These are phyloP conservation scores for Colletotrichum graminicola DNA, from an alignment of 2,329 filamentous ascomycete species.

Conservation along the genomic window DNA sequence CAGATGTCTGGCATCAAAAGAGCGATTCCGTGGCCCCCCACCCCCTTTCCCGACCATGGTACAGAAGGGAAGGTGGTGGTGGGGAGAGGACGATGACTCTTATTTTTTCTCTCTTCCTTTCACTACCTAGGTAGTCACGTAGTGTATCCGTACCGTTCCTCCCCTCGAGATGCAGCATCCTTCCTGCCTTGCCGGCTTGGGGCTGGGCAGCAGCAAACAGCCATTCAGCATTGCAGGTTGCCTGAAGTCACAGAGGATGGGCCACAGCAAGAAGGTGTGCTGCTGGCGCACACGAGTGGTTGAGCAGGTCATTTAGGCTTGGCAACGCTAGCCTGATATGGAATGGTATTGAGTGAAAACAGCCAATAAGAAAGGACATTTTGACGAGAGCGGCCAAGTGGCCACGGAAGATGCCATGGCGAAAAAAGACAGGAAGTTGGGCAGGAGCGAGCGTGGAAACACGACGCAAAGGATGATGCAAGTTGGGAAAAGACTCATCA, in stretches of 20 bases:
- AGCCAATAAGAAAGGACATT: slow-evolving; percentile 16
- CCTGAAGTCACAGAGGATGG: slow-evolving; percentile 30
- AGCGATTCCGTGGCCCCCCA: slow-evolving; percentile 6
- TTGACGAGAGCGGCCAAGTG: slow-evolving; percentile 27
- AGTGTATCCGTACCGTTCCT: slow-evolving; percentile 8
- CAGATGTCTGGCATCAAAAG: background rate
- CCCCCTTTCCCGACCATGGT: background rate
- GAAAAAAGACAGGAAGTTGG: slow-evolving; percentile 22
- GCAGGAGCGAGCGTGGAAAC: background rate
- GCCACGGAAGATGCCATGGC: slow-evolving; percentile 31
- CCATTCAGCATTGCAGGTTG: slow-evolving; percentile 30
- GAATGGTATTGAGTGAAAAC: background rate
- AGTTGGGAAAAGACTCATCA: slow-evolving; percentile 21
- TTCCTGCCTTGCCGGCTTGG: slow-evolving; percentile 33
- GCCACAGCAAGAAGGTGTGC: slow-evolving; percentile 33
- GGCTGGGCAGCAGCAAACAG: slow-evolving; percentile 41
- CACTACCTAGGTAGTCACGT: background rate
- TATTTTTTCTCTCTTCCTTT: slow-evolving; percentile 3
- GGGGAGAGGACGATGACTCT: slow-evolving; percentile 18
- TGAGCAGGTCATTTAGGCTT: slow-evolving; percentile 27
- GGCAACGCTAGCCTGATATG: background rate
- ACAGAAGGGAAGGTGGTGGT: background rate
- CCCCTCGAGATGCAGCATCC: background rate
- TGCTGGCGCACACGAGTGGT: slow-evolving; percentile 35
- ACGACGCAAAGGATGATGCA: slow-evolving; percentile 4